Percentiles rank a stretch among this genome's conserved stretches.
These are phyloP conservation scores for Trypethelium eluteriae DNA, from an alignment of 495 filamentous ascomycete species.

Conservation along the genomic window DNA sequence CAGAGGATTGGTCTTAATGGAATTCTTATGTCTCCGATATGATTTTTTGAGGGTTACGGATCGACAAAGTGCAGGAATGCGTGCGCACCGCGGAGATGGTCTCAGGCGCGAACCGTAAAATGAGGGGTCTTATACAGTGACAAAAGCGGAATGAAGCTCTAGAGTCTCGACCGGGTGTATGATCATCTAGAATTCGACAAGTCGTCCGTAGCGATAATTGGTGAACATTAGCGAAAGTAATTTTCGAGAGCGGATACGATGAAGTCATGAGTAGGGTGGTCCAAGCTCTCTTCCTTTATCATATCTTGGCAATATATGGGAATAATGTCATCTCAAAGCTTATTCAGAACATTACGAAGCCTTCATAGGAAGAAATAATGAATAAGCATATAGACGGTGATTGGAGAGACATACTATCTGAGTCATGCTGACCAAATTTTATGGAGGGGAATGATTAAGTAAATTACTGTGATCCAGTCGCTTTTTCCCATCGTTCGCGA, in stretches of 20 bases:
- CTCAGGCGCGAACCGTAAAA: neutral
- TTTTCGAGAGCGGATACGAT: neutral
- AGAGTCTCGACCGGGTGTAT: too few relatives aligned
- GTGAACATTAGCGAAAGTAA: neutral
- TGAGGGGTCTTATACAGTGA: too few relatives aligned
- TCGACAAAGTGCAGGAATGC: neutral
- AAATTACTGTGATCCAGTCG: too few relatives aligned
- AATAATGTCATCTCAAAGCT: slow-evolving; percentile 6
- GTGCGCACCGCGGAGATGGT: neutral
- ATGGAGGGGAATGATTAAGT: neutral
- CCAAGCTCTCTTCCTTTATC: neutral
- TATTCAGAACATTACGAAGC: slow-evolving; percentile 1
- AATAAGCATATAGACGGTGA: too few relatives aligned
- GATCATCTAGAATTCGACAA: too few relatives aligned
- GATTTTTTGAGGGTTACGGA: neutral
- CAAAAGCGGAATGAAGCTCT: too few relatives aligned
- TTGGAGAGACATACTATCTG: too few relatives aligned
- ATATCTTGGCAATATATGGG: neutral
- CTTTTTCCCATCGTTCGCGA: too few relatives aligned
- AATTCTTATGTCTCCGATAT: neutral
- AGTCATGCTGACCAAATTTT: neutral
- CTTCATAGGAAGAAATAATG: neutral
- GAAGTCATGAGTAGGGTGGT: neutral
- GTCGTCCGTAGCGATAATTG: neutral
- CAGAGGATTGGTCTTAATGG: too few relatives aligned